phyloP scores from a whole-genome alignment of 78 protist species.

The Chrysochromulina parva region DNA sequence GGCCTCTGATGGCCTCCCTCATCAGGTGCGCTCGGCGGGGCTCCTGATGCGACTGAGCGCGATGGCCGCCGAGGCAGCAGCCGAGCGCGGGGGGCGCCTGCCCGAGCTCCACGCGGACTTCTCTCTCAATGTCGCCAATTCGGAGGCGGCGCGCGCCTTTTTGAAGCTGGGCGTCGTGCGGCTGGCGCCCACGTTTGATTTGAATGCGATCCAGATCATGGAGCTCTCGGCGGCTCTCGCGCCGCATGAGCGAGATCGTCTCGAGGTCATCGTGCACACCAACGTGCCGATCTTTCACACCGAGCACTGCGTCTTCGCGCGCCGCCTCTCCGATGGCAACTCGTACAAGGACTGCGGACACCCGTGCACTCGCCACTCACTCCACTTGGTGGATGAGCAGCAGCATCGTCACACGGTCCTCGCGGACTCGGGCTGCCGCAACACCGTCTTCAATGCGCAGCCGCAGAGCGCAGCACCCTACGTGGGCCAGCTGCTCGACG shows the following conservation, averaged over 20 bases:
- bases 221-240: neutral
- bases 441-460: conserved; percentile 31
- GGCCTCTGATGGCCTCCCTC: too few species aligned
- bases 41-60: neutral
- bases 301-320: conserved; percentile 33
- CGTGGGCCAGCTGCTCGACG: neutral
- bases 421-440: conserved; percentile 41
- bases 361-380: neutral
- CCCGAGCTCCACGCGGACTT: conserved; percentile 13
- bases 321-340: neutral
- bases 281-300: conserved; percentile 38
- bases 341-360: conserved; percentile 25
- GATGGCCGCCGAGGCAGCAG: neutral
- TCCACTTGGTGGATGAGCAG: neutral
- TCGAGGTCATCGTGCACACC: conserved; percentile 3
- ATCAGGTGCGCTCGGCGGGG: too few species aligned
- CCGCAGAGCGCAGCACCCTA: neutral
- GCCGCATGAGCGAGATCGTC: neutral
- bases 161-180: neutral
- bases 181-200: conserved; percentile 1
- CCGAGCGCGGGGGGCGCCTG: too few species aligned
- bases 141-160: neutral
- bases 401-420: neutral
- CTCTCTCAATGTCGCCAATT: neutral
- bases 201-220: neutral